A percentile compares a stretch with the other conserved stretches of the same genome.
Evolutionary conservation across 2,329 filamentous ascomycete genomes (phyloP).

Genomic region (Beauveria medogensis): DNA sequence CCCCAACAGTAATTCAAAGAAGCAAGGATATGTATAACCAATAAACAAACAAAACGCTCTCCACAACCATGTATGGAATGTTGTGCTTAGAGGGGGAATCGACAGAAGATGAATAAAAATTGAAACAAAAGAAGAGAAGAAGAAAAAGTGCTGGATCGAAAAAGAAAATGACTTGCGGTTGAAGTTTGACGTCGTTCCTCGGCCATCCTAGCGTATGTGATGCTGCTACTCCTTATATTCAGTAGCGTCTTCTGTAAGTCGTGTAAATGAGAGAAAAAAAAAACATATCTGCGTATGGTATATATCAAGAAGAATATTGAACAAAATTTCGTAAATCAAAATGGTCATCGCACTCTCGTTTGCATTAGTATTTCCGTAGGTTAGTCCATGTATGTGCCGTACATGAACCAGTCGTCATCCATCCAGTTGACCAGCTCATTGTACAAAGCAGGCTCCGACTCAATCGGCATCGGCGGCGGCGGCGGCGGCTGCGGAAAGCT

Average conservation of each 20-base stretch:
- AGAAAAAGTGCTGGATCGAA: too few species aligned
- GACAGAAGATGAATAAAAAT: background rate
- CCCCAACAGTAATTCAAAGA: background rate
- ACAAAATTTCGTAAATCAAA: background rate
- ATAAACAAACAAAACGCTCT: background rate
- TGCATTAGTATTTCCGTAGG: background rate
- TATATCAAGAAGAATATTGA: background rate
- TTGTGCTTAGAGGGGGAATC: background rate
- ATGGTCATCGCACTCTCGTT: background rate
- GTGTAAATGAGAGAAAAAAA: background rate
- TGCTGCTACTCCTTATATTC: background rate
- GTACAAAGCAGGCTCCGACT: slow-evolving; percentile 25
- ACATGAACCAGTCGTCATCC: slow-evolving; percentile 27
- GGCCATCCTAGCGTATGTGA: background rate
- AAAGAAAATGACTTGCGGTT: background rate
- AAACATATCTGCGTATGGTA: background rate
- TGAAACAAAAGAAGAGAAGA: background rate
- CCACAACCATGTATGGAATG: background rate
- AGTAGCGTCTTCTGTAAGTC: background rate
- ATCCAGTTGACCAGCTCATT: slow-evolving; percentile 31
- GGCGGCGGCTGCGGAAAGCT: slow-evolving; percentile 11
- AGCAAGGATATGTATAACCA: background rate
- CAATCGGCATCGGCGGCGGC: slow-evolving; percentile 22
- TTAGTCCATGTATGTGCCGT: slow-evolving; percentile 19
- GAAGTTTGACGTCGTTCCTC: background rate